Evolutionary conservation across 495 filamentous ascomycete species (phyloP), one percentile per base, ranked within the genome.

Genomic region (Xylaria nigripes): DNA sequence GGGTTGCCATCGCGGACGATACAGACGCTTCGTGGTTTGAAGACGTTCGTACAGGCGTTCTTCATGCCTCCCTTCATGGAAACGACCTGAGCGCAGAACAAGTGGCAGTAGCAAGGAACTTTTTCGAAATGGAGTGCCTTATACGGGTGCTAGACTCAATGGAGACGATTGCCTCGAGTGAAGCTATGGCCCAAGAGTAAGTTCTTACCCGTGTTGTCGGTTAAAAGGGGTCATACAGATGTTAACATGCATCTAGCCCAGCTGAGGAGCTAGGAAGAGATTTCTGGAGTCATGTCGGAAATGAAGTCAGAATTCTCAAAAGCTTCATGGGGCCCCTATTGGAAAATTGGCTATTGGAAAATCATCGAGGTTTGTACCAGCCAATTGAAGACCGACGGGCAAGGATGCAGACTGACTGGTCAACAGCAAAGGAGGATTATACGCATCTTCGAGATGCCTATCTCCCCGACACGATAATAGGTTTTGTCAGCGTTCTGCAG

Each of bases 381-480:
- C 46, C 22, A 25, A 23, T 36, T 25, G 21, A 13, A 2, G 30
- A 9, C 24, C 18, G 12, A 25, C 13, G 46, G 8, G 18, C 22
- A 4, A 50, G 21, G 12, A 23, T 34, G 13, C 27, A 21, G 29
- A 32, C 53, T 55, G n/a, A 50, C 40, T 16, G 21, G 13, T 15
- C 12, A 3, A 15, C 29, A 72, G 69, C 56, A 50, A 71, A 77
- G 45, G 60, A 60, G 16, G 76, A 76, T 29, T 75, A 76, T 54
- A 49, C 54, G 4, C 63, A 77, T 18, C 81, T 96, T 50, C 82
- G 87, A 53, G 76, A 76, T 23, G 79, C 79, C 4, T 94, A 91
- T 68, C 72, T 96, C 27, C 90, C 91, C 19, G 88, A 93, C 70
- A 73, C 86, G 9, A 68, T 95, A 50, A 76, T 95, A 36, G 85